These are phyloP conservation scores for Nitzschia palea DNA, from an alignment of 108 stramenopile species.

Conservation along the genomic window DNA sequence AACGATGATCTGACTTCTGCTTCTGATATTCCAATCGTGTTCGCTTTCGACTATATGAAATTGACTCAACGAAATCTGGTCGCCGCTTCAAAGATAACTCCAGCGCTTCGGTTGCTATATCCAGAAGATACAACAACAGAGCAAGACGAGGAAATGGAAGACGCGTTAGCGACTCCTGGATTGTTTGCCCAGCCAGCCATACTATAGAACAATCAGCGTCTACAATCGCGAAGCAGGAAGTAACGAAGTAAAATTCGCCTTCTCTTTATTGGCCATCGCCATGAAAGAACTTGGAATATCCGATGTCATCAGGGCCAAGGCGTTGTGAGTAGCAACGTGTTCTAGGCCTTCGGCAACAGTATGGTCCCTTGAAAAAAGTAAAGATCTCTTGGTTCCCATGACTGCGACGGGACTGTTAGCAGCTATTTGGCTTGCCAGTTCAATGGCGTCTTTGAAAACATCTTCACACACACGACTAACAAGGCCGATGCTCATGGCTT, in stretches of 20 bases:
- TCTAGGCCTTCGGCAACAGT: slow-evolving; percentile 69
- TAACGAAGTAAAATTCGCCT: slow-evolving; percentile 1
- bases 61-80: slow-evolving; percentile 43
- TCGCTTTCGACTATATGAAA: slow-evolving; percentile 84
- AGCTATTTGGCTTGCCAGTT: slow-evolving; percentile 50
- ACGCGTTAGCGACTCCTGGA: slow-evolving; percentile 28
- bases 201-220: slow-evolving; percentile 8
- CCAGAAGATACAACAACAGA: slow-evolving; percentile 40
- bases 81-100: slow-evolving; percentile 58
- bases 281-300: slow-evolving; percentile 36
- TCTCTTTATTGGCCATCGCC: slow-evolving; percentile 7
- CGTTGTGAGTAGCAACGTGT: slow-evolving; percentile 71
- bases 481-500: slow-evolving; percentile 69
- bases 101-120: slow-evolving; percentile 70
- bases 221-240: slow-evolving; percentile 1
- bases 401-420: slow-evolving; percentile 69
- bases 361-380: slow-evolving; percentile 75
- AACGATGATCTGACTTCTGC: background rate
- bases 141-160: background rate
- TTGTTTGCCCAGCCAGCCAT: slow-evolving; percentile 46
- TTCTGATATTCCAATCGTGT: slow-evolving; percentile 38
- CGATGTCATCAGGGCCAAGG: slow-evolving; percentile 68
- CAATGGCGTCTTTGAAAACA: slow-evolving; percentile 42
- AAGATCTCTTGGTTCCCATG: slow-evolving; percentile 60
- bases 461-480: slow-evolving; percentile 53